These are phyloP conservation scores for Pythium grandisporangium DNA, from an alignment of 352 stramenopile genomes.

Conservation along the genomic window DNA sequence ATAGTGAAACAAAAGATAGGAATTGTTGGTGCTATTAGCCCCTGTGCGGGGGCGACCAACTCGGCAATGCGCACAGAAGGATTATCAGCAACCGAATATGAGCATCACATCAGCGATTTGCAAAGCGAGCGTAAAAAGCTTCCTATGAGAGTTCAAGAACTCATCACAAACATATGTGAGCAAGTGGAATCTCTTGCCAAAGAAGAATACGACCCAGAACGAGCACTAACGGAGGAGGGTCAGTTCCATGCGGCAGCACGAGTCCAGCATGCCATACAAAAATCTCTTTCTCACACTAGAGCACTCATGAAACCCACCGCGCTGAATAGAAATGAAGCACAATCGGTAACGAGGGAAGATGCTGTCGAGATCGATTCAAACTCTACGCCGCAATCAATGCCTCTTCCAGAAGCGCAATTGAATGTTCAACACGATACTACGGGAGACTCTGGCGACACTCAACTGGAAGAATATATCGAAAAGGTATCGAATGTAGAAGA, in stretches of 20 bases:
- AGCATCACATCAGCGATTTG: constrained; percentile 16
- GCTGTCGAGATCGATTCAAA: background rate
- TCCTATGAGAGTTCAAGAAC: constrained; percentile 17
- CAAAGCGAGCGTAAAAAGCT: constrained; percentile 16
- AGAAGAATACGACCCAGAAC: constrained; percentile 27
- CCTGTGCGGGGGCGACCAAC: constrained; percentile 9
- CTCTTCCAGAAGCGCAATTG: too few relatives aligned
- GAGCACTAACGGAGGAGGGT: constrained; percentile 11
- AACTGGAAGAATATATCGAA: background rate
- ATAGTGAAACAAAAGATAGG: constrained; percentile 8
- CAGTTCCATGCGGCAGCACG: constrained; percentile 17
- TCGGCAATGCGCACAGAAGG: constrained; percentile 8
- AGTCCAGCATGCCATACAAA: constrained; percentile 37
- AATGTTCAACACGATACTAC: too few relatives aligned
- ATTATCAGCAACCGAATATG: constrained; percentile 17
- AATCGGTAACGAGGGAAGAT: background rate
- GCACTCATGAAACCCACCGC: too few relatives aligned
- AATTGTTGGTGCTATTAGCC: too few relatives aligned
- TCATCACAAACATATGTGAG: constrained; percentile 29
- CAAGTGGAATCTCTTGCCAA: constrained; percentile 21
- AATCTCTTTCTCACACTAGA: too few relatives aligned
- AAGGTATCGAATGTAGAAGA: constrained; percentile 1
- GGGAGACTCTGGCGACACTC: too few relatives aligned
- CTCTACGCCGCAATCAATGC: background rate
- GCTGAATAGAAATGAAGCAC: constrained; percentile 23